Base-by-base conservation (phyloP, 768 basidiomycete genomes). In the Agrocybe chaxingu region DNA sequence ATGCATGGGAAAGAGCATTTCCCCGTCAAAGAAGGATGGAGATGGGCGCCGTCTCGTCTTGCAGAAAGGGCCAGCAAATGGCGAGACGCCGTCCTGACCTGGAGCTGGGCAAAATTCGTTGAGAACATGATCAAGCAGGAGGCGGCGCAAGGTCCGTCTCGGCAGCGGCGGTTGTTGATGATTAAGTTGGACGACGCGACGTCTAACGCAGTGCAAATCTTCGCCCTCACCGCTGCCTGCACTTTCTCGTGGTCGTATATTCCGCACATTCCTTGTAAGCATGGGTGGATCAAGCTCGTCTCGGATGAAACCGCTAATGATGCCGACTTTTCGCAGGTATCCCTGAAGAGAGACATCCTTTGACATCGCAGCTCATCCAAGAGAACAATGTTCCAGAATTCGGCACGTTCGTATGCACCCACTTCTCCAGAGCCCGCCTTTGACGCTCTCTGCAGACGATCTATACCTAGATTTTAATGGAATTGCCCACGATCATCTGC, bases 311-410 rank as follows among this genome's bases (percentile, higher is more conserved):
- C 13, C 5, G 39, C 12, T 9, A 11, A 36, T 47, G 39, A 42
- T 24, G 13, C 29, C 29, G 30, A 4, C 7, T 1, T 37, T 36
- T 11, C 30, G n/a, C 7, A 85, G 81, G 84, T 84, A 56, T 47
- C 9, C 29, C 38, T 24, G 7, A 63, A 96, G 92, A 54, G 97
- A 98, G 75, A 86, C 96, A 54, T 99, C 96, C 97, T 45, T 80
- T 99, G 58, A 99, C 95, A 11, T 98, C 96, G n/a, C 97, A 98
- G 67, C 77, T 98, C 51, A 97, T 98, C 56, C 85, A 96, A 68
- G 94, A 97, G 75, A 97, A 98, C 74, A 93, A 94, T 76, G 98
- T 99, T 53, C 96, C 94, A 11, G 97, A 98, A 70, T 99, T 99
- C 64, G 96, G 92, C 89, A 54, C 53, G 79, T 65, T 2, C 8